Conservation (phyloP, 75 land plant genomes). For the Isoetes taiwanensis region DNA sequence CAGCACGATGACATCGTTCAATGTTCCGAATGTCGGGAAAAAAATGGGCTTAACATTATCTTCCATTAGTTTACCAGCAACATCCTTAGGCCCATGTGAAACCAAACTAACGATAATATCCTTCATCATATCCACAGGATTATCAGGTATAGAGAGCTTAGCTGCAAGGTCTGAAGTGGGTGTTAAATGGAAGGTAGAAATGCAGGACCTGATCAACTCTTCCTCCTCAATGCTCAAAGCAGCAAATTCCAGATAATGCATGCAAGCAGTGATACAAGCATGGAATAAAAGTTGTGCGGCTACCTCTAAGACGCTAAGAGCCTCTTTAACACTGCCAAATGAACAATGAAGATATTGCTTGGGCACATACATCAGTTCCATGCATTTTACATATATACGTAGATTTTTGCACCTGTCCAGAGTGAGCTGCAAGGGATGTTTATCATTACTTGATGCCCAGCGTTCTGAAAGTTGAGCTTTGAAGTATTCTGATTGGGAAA, state of each 20-base stretch:
- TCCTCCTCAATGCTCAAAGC: slow-evolving; percentile 23
- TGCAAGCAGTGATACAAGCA: slow-evolving; percentile 27
- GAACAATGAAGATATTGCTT: slow-evolving; percentile 12
- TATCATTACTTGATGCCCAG: slow-evolving; percentile 12
- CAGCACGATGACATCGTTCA: too few species aligned
- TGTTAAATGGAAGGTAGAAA: slow-evolving; percentile 21
- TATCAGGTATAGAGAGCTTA: slow-evolving; percentile 18
- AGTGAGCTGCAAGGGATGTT: slow-evolving; percentile 15
- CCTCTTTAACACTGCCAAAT: slow-evolving; percentile 25
- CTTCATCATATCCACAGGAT: slow-evolving; percentile 28
- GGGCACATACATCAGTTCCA: slow-evolving; percentile 21
- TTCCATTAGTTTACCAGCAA: too few species aligned
- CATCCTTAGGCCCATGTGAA: too few species aligned
- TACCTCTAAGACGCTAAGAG: slow-evolving; percentile 21
- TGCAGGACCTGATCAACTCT: slow-evolving; percentile 11
- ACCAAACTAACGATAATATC: too few species aligned
- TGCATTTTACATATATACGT: slow-evolving; percentile 15
- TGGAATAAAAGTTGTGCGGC: slow-evolving; percentile 32
- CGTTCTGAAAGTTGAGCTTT: slow-evolving; percentile 23
- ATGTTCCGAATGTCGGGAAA: too few species aligned
- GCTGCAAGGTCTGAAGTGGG: slow-evolving; percentile 23
- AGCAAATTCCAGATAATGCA: slow-evolving; percentile 26
- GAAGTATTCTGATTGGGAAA: slow-evolving; percentile 23
- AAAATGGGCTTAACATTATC: too few species aligned
- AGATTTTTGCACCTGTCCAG: slow-evolving; percentile 16